A percentile compares a stretch with the other conserved stretches of the same genome.
Evolutionary conservation across 139 green algal species (phyloP).

Genomic region (Auxenochlorella protothecoides): DNA sequence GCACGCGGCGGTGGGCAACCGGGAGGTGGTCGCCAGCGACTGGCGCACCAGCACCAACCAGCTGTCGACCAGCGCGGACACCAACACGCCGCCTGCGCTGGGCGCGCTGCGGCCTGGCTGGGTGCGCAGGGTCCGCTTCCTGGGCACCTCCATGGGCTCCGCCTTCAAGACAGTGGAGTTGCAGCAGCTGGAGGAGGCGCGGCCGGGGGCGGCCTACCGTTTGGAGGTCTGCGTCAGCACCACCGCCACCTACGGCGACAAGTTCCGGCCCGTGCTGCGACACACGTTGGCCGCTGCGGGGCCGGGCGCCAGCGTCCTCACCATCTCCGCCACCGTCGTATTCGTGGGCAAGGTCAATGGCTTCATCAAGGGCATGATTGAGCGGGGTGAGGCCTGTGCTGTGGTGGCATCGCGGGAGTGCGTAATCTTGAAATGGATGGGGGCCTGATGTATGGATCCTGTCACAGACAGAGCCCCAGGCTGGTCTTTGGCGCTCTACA

Average conservation of each 20-base stretch:
- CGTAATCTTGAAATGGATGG: too few relatives aligned
- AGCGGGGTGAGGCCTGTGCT: conserved; percentile 13
- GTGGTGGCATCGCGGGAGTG: neutral
- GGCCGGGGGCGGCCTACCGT: conserved; percentile 10
- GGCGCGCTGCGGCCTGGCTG: too few relatives aligned
- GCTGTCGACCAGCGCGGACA: too few relatives aligned
- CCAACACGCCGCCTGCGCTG: too few relatives aligned
- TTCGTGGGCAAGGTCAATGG: conserved; percentile 30
- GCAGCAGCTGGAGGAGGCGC: conserved; percentile 7
- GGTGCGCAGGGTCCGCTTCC: too few relatives aligned
- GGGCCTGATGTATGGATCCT: too few relatives aligned
- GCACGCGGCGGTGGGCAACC: too few relatives aligned
- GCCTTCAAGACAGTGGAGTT: conserved; percentile 22
- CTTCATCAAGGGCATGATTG: conserved; percentile 27
- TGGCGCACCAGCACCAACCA: too few relatives aligned
- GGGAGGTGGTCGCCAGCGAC: too few relatives aligned
- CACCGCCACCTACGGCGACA: conserved; percentile 39
- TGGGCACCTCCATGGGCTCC: neutral
- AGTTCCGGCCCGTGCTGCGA: conserved; percentile 20
- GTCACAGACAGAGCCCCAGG: too few relatives aligned
- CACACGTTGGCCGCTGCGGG: neutral
- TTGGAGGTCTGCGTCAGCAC: conserved; percentile 29
- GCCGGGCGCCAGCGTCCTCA: neutral
- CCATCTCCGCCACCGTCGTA: conserved; percentile 13
- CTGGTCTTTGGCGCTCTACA: too few relatives aligned